Evolutionary conservation across 352 stramenopile genomes (phyloP), one percentile per base, ranked within the genome.

Genomic region (Saprolegnia parasitica): DNA sequence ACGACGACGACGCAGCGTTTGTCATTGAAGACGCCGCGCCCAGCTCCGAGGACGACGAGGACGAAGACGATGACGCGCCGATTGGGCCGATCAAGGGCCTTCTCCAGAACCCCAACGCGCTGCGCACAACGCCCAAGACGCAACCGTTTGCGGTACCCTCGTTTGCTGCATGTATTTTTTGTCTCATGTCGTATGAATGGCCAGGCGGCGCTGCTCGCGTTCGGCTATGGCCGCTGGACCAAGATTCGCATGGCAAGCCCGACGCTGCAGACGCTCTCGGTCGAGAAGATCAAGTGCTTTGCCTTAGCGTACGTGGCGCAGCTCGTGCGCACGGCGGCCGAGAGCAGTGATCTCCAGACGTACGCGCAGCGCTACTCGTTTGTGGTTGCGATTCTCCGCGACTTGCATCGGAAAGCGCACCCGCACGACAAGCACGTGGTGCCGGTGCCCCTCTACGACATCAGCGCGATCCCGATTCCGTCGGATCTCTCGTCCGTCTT

Each of bases 161-260:
- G 70, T 24, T 63, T 35, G 18, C 0, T 39, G 37, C n/a, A 71
- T 40, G 39, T 32, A 23, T 16, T 55, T 26, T 16, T 23, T 11
- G 15, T 26, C 29, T 40, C 20, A 40, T 72, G 26, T 61, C n/a
- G n/a, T n/a, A n/a, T n/a, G n/a, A n/a, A n/a, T n/a, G n/a, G n/a
- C 10, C 63, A 68, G 13, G 80, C 91, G 6, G 23, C 83, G 54
- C 66, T 97, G 5, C 71, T 76, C 21, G 75, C 62, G 5, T 93
- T 83, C 65, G 90, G 90, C 49, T 97, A 95, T 62, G 88, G 88
- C 3, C 83, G 88, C 23, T 97, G 88, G 88, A 72, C 86, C 24
- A 80, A 89, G 13, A 90, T 96, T 50, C 72, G 77, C 39, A 74
- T 71, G 1, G 58, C 63, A 52, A 73, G 62, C 26, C 47, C 61